phyloP scores from a whole-genome alignment of 371 early-diverging fungal genomes.

The Actinomucor elegans region DNA sequence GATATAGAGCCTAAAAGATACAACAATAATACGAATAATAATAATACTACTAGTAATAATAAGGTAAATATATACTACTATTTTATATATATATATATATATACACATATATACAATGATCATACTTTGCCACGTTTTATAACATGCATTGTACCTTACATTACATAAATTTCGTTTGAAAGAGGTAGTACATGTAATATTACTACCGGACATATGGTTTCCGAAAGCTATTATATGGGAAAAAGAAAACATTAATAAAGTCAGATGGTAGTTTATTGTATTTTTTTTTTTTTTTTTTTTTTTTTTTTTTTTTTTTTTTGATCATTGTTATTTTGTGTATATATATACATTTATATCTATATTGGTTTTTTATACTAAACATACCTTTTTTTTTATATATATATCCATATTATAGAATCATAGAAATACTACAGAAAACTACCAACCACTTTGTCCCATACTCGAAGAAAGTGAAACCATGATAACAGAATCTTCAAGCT shows the following conservation, averaged over 20 bases:
- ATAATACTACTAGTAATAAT: neutral
- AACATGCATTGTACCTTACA: slow-evolving; percentile 4
- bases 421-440: slow-evolving; percentile 5
- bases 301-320: too few species aligned
- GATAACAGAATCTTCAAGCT: slow-evolving; percentile 19
- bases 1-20: neutral
- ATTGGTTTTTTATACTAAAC: too few species aligned
- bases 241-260: slow-evolving; percentile 3
- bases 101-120: neutral
- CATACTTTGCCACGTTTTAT: slow-evolving; percentile 11
- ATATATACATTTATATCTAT: neutral
- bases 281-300: too few species aligned
- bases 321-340: too few species aligned
- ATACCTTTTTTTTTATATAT: too few species aligned
- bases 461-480: slow-evolving; percentile 43
- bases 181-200: slow-evolving; percentile 4
- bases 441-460: slow-evolving; percentile 31
- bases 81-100: neutral
- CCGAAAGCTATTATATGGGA: neutral
- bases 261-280: too few species aligned
- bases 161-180: neutral
- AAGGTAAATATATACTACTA: slow-evolving; percentile 1
- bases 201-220: neutral
- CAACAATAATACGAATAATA: neutral
- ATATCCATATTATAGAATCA: too few species aligned